A percentile compares a stretch with the other conserved stretches of the same genome.
Evolutionary conservation across 2,329 filamentous ascomycete genomes (phyloP).

Genomic region (Fusarium acutatum): DNA sequence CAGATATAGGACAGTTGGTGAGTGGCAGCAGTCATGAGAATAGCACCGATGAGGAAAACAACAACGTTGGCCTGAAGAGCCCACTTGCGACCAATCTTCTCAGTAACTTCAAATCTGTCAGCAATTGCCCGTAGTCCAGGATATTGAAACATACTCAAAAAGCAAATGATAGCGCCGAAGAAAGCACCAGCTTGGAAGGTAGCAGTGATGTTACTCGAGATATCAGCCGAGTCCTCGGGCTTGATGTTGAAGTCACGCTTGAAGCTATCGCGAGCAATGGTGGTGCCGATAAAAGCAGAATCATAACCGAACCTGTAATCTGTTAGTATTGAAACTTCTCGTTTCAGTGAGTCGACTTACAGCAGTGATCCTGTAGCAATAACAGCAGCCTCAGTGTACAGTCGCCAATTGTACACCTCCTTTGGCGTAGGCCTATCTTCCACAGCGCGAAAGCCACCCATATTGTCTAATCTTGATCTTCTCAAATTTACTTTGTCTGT

Average conservation of each 20-base stretch:
- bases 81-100: constrained; percentile 59
- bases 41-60: constrained; percentile 55
- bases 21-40: constrained; percentile 54
- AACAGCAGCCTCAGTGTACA: constrained; percentile 58
- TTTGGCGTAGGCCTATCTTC: constrained; percentile 65
- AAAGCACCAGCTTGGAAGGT: constrained; percentile 61
- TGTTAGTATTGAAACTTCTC: neutral
- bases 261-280: constrained; percentile 60
- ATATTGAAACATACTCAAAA: constrained; percentile 42
- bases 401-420: constrained; percentile 63
- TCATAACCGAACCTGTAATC: constrained; percentile 59
- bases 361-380: constrained; percentile 58
- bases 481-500: no score
- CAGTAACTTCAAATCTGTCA: constrained; percentile 47
- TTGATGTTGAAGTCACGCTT: constrained; percentile 51
- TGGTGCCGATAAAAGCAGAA: constrained; percentile 63
- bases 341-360: constrained; percentile 31
- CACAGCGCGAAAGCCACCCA: constrained; percentile 55
- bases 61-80: constrained; percentile 57
- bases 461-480: constrained; percentile 12
- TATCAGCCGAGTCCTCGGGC: constrained; percentile 41
- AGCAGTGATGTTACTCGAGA: constrained; percentile 56
- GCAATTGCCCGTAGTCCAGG: rapidly evolving
- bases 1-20: constrained; percentile 55
- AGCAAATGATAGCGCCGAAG: constrained; percentile 61